phyloP scores from a whole-genome alignment of 2,329 filamentous ascomycete genomes.

The Triangularia setosa region DNA sequence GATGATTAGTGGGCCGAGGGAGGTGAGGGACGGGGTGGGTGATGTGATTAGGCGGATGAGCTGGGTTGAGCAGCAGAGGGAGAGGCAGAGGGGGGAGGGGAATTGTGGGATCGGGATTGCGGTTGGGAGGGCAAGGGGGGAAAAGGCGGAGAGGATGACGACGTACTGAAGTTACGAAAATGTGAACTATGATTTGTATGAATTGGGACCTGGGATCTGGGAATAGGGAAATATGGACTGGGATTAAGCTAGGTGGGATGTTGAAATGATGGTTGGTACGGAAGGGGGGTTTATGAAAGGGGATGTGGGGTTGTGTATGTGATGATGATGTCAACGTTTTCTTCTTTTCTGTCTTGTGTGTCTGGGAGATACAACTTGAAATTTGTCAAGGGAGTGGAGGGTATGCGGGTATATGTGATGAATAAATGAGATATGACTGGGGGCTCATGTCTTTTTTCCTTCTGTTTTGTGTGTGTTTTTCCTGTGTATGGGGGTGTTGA shows the following conservation, averaged over 20 bases:
- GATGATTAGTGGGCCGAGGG: slow-evolving; percentile 57
- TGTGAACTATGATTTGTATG: background rate
- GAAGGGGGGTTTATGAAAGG: too few species aligned
- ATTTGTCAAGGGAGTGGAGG: background rate
- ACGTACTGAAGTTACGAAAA: background rate
- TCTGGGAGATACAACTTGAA: background rate
- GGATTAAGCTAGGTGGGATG: too few species aligned
- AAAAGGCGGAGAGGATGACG: background rate
- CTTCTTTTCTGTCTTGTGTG: background rate
- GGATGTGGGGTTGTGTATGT: too few species aligned
- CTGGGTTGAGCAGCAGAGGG: slow-evolving; percentile 30
- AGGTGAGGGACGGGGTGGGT: slow-evolving; percentile 55
- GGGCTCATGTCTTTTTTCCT: background rate
- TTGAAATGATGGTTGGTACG: too few species aligned
- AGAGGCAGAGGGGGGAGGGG: background rate
- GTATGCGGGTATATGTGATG: background rate
- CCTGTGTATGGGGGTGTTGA: too few species aligned
- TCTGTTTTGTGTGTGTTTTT: too few species aligned
- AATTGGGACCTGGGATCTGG: background rate
- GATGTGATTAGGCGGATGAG: slow-evolving; percentile 50
- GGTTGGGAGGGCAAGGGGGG: too few species aligned
- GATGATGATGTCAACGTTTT: background rate
- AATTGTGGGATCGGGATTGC: background rate
- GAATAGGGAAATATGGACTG: too few species aligned
- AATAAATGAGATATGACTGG: background rate